Conservation (phyloP, 495 filamentous ascomycete species). For the Hyaloscypha finlandica region DNA sequence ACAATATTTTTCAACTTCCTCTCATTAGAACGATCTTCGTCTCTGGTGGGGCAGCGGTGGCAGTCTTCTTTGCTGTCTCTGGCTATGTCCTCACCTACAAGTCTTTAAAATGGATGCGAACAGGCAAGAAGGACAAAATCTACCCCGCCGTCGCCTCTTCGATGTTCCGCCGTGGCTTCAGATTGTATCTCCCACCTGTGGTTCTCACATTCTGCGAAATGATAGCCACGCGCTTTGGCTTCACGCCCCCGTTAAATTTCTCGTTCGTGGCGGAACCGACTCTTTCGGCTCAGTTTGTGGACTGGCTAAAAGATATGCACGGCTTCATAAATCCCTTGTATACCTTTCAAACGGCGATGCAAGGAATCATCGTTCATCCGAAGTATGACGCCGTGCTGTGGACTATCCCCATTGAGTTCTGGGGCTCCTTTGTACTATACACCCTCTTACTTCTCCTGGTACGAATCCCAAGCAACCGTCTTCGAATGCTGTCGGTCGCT, state of each 20-base stretch:
- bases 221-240: constrained; percentile 36
- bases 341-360: background rate
- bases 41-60: constrained; percentile 11
- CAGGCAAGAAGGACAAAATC: constrained; percentile 6
- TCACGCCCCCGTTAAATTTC: background rate
- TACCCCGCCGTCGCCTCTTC: constrained; percentile 15
- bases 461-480: constrained; percentile 1
- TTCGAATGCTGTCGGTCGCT: constrained; percentile 11
- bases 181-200: background rate
- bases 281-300: background rate
- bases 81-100: constrained; percentile 18
- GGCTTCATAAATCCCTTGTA: background rate
- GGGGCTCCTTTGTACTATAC: constrained; percentile 12
- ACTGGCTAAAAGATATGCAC: background rate
- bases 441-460: constrained; percentile 8
- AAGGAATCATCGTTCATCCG: background rate
- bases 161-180: constrained; percentile 1
- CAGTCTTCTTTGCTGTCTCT: constrained; percentile 17
- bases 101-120: constrained; percentile 14
- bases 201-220: constrained; percentile 2
- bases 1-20: constrained; percentile 12
- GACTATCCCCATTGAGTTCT: constrained; percentile 17
- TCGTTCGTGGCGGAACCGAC: background rate
- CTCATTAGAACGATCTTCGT: constrained; percentile 34
- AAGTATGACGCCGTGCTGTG: constrained; percentile 3